A percentile compares a stretch with the other conserved stretches of the same genome.
Evolutionary conservation across 2,329 filamentous ascomycete genomes (phyloP).

Genomic region (Venturia carpophila): DNA sequence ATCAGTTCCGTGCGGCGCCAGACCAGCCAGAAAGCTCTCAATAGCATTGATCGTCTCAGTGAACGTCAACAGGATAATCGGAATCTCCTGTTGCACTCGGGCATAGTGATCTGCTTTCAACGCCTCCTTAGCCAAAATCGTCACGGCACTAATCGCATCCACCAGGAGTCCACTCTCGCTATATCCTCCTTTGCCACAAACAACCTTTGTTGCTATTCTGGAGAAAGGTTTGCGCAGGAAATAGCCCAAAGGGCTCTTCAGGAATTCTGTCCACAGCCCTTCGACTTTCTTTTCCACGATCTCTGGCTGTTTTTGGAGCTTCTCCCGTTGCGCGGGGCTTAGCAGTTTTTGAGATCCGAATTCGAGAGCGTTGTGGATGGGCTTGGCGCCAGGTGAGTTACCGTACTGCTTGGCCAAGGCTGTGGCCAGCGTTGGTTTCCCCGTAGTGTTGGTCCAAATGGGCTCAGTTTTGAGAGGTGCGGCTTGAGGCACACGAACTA

Average conservation of each 20-base stretch:
- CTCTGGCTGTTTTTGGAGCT: conserved; percentile 24
- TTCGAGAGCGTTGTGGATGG: conserved; percentile 2
- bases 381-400: conserved; percentile 15
- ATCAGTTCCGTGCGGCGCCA: conserved; percentile 74
- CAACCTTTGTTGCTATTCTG: conserved; percentile 55
- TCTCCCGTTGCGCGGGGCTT: conserved; percentile 20
- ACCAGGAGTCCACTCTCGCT: conserved; percentile 61
- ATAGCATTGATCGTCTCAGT: conserved; percentile 61
- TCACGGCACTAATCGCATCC: conserved; percentile 60
- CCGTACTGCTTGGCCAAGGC: conserved; percentile 19
- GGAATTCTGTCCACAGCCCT: neutral
- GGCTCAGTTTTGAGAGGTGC: conserved; percentile 5
- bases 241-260: conserved; percentile 27
- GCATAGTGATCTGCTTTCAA: conserved; percentile 76
- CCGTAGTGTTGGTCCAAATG: neutral
- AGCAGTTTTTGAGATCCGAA: conserved; percentile 25
- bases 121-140: conserved; percentile 58
- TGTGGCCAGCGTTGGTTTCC: neutral
- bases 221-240: conserved; percentile 65
- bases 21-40: conserved; percentile 54
- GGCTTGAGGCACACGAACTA: neutral
- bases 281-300: conserved; percentile 26
- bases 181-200: conserved; percentile 62
- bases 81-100: conserved; percentile 75
- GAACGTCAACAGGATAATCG: conserved; percentile 63